Conservation (phyloP, 2,329 filamentous ascomycete genomes). For the Epichloe coenophiala region DNA sequence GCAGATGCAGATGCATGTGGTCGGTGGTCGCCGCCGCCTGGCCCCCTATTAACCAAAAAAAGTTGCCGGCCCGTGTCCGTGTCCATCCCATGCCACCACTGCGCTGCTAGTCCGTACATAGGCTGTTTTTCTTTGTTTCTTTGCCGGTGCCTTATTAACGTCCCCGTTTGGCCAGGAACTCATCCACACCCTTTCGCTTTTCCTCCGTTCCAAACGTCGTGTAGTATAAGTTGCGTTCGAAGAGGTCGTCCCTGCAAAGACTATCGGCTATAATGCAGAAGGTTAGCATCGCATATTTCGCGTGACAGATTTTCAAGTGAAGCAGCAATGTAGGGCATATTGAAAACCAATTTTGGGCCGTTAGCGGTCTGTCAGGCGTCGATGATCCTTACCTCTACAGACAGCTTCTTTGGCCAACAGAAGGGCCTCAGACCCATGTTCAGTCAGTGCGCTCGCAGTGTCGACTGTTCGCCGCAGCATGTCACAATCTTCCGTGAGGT, state of each 20-base stretch:
- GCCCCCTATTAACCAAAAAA: too few species aligned
- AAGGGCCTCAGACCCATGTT: constrained; percentile 12
- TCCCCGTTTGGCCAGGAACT: constrained; percentile 15
- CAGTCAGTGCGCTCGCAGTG: constrained; percentile 12
- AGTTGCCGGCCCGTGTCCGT: too few species aligned
- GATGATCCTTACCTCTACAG: constrained; percentile 12
- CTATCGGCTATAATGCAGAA: constrained; percentile 11
- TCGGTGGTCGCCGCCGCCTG: neutral
- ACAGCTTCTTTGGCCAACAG: constrained; percentile 17
- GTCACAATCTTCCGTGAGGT: constrained; percentile 13
- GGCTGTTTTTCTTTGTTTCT: neutral
- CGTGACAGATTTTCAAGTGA: neutral
- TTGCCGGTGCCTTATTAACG: neutral
- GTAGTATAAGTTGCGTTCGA: constrained; percentile 23
- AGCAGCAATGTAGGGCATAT: neutral
- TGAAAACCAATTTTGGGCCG: neutral
- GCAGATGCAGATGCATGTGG: neutral
- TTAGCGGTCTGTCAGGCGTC: neutral
- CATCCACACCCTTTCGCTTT: constrained; percentile 15
- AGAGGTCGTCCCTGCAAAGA: constrained; percentile 16
- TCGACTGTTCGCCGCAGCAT: constrained; percentile 14
- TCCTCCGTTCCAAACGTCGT: constrained; percentile 20
- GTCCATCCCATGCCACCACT: too few species aligned
- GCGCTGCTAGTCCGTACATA: too few species aligned
- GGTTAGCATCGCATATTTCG: neutral